Percentiles rank a stretch among this genome's conserved stretches.
Conservation (phyloP, 2,329 filamentous ascomycete species). For the Aspergillus glaucus region DNA sequence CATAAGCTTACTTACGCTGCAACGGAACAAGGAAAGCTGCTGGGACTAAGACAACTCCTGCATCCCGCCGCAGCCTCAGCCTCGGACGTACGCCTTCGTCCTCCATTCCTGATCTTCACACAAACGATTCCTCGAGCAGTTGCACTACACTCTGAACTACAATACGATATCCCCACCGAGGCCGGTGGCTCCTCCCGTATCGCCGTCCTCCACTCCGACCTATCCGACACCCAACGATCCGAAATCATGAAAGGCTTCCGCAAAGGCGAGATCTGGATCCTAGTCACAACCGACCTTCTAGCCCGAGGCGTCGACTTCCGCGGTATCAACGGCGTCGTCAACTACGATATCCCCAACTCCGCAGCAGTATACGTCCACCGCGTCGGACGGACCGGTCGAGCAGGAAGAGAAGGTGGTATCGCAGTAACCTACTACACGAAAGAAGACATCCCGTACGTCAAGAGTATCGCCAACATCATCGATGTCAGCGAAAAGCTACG, state of each 20-base stretch:
- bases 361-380: slow-evolving; percentile 89
- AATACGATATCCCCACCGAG: slow-evolving; percentile 86
- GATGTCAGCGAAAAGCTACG: slow-evolving; percentile 69
- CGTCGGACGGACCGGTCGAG: slow-evolving; percentile 82
- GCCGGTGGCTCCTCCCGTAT: slow-evolving; percentile 80
- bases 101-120: slow-evolving; percentile 91
- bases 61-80: slow-evolving; percentile 60
- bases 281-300: slow-evolving; percentile 92
- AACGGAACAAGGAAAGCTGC: slow-evolving; percentile 86
- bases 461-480: slow-evolving; percentile 90
- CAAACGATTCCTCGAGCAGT: slow-evolving; percentile 89
- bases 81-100: slow-evolving; percentile 54
- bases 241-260: slow-evolving; percentile 85
- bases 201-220: slow-evolving; percentile 81
- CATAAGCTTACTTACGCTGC: slow-evolving; percentile 88
- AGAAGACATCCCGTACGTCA: slow-evolving; percentile 85
- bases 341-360: slow-evolving; percentile 93
- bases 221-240: slow-evolving; percentile 69
- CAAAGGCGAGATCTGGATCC: slow-evolving; percentile 86
- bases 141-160: slow-evolving; percentile 80
- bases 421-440: slow-evolving; percentile 94
- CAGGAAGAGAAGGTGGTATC: slow-evolving; percentile 78
- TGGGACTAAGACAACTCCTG: slow-evolving; percentile 82
- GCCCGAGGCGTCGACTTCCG: slow-evolving; percentile 91
- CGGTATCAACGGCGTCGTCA: slow-evolving; percentile 91